Base-by-base conservation (phyloP, 306 rosid species). In the Mimosa bimucronata region DNA sequence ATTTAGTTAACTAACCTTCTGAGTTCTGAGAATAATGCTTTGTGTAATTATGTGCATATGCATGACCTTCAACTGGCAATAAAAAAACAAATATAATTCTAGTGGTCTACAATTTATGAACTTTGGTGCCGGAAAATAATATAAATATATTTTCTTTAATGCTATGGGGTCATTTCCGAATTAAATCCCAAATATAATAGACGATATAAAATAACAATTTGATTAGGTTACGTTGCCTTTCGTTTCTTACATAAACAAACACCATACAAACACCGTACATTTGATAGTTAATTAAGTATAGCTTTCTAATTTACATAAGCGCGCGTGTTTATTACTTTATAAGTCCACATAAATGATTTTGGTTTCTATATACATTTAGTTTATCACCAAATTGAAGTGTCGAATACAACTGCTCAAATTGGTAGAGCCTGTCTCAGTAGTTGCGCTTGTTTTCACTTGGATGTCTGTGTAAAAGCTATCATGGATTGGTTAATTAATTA, bases 371-470 rank as follows among this genome's bases (percentile, higher is more conserved):
- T 0, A 21, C 5, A 2, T 53, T 7, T 19, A 53, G 12, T 7
- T n/a, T 53, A 53, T 19, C 60, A 53, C n/a, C 25, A 19, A 37
- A 45, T 28, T 73, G 40, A 34, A 11, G 10, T 34, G 46, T 31
- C 9, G 25, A n/a, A 46, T 78, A 45, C 41, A 80, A 53, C 25
- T 55, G 28, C 13, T 55, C 62, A 55, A 55, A 8, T 26, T 76
- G 55, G 45, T 10, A 57, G 64, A 23, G 64, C 64, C 31, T 3
- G 15, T 21, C 30, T 23, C 62, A n/a, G n/a, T n/a, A 55, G 0
- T n/a, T 57, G 30, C 9, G 14, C 61, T 8, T n/a, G 61, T 53
- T 28, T 53, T n/a, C 28, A 53, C 61, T 53, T 53, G 26, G 61
- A 19, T 19, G 5, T 4, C n/a, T 15, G 55, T 15, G 8, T 15